Base-by-base conservation (phyloP, 441 rosid genomes). In the Hura crepitans region DNA sequence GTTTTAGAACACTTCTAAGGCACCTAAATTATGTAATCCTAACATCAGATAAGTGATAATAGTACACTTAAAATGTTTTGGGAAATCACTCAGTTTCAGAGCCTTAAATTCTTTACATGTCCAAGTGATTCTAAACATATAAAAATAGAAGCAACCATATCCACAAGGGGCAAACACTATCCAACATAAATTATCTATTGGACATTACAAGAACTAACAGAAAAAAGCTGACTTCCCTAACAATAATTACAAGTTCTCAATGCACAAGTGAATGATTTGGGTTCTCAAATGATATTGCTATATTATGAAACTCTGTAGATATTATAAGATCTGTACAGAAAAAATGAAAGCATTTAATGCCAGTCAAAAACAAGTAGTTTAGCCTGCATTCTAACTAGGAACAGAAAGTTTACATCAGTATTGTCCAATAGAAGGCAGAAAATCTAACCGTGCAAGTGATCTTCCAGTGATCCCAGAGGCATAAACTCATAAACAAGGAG, bases 401-500 rank as follows among this genome's bases (percentile, higher is more conserved):
- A n/a, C 49, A 61, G 15, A 9, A 10, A 54, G 54, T 66, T 7
- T 49, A 59, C 15, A 18, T 25, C 66, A 10, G 28, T 18, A 42
- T 37, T 17, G 22, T 18, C 6, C 17, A 47, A 18, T 62, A 53
- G 28, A 57, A 68, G 63, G 50, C 6, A 51, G 12, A 25, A 30
- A 75, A 65, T 46, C 85, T 85, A 75, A 94, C 99, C 99, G 22
- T 94, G 99, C 71, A 94, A 80, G 78, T 94, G 97, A 86, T 94
- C 99, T 82, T 94, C 99, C 82, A 94, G 60, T 0, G 97, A 94
- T 50, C 99, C 97, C 59, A 92, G 82, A 11, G 97, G 94, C 99
- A 94, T 92, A 78, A 85, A 94, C 80, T 94, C 99, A 4, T 94
- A 94, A 56, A 94, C 99, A 79, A 94, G 97, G 69, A 94, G 94